Conservation (phyloP, 2,329 filamentous ascomycete species). For the Ceratocystis cubensis region DNA sequence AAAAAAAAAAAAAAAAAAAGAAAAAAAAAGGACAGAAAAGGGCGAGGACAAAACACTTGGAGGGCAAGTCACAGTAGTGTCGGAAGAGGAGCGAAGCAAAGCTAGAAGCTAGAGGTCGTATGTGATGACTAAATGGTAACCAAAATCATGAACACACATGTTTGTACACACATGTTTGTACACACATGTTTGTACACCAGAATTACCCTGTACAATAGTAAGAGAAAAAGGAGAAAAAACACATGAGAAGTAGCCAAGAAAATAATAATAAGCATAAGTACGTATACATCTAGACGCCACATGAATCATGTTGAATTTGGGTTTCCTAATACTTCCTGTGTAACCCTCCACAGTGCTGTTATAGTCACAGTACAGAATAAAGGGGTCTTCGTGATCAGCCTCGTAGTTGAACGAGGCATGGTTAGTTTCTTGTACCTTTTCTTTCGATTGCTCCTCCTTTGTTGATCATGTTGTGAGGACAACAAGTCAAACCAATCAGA, state of each 20-base stretch:
- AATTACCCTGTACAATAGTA: background rate
- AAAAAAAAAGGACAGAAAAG: background rate
- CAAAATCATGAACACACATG: background rate
- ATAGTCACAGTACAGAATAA: background rate
- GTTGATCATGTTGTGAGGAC: background rate
- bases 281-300: background rate
- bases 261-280: background rate
- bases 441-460: background rate
- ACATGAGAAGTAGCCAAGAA: background rate
- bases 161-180: background rate
- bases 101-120: too few species aligned
- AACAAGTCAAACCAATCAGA: too few species aligned
- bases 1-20: background rate
- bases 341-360: constrained; percentile 1
- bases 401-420: background rate
- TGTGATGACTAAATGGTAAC: too few species aligned
- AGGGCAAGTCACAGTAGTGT: too few species aligned
- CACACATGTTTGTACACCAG: background rate
- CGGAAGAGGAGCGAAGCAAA: too few species aligned
- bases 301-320: constrained; percentile 8
- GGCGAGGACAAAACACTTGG: background rate
- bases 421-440: background rate
- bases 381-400: background rate
- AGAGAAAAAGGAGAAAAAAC: background rate
- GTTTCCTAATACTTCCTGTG: background rate